A percentile compares a stretch with the other conserved stretches of the same genome.
Evolutionary conservation across 2,329 filamentous ascomycete species (phyloP).

Genomic region (Zasmidium angulare): DNA sequence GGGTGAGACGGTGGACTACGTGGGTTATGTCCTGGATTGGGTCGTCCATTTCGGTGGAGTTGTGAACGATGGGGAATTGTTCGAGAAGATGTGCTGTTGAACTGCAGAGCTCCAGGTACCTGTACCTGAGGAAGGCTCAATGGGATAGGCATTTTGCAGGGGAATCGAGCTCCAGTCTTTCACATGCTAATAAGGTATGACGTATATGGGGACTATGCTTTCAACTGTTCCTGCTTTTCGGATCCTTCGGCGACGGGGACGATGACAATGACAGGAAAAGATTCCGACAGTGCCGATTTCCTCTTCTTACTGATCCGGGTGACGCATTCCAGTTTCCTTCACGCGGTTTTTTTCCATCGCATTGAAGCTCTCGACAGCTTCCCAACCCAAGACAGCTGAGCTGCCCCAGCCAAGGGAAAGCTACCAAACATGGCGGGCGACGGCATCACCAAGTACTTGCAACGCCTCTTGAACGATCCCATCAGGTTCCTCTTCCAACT

Average conservation of each 20-base stretch:
- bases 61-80: too few species aligned
- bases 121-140: too few species aligned
- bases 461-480: conserved; percentile 39
- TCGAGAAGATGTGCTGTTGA: not conserved
- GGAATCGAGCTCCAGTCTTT: too few species aligned
- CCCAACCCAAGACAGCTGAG: not conserved
- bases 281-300: too few species aligned
- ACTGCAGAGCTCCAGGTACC: too few species aligned
- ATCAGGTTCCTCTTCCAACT: conserved; percentile 64
- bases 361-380: not conserved
- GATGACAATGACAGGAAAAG: too few species aligned
- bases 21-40: conserved; percentile 59
- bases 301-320: not conserved
- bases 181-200: too few species aligned
- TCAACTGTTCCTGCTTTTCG: too few species aligned
- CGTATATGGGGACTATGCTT: too few species aligned
- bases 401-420: not conserved
- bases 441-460: conserved; percentile 19
- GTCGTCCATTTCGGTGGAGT: conserved; percentile 29
- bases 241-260: too few species aligned
- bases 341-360: not conserved
- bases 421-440: not conserved
- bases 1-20: conserved; percentile 68
- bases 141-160: too few species aligned
- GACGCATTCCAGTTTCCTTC: not conserved